phyloP scores from a whole-genome alignment of 2,329 filamentous ascomycete species.

The Diatrype stigma region DNA sequence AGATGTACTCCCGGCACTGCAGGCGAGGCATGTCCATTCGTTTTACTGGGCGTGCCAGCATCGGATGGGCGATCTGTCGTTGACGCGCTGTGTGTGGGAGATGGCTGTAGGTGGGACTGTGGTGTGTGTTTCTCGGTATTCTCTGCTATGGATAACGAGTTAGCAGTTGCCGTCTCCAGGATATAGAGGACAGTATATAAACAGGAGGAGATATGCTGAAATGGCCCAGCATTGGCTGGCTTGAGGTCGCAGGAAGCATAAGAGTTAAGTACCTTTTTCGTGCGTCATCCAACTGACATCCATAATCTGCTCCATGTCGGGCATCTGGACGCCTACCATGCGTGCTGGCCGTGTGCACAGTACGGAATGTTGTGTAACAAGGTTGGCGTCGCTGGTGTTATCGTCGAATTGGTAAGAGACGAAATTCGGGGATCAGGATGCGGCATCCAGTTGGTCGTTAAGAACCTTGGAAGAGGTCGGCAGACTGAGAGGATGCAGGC shows the following conservation, averaged over 20 bases:
- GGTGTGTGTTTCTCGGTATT: slow-evolving; percentile 17
- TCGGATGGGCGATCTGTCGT: slow-evolving; percentile 14
- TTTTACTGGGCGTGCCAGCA: slow-evolving; percentile 15
- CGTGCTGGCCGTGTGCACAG: no score
- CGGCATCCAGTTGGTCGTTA: no score
- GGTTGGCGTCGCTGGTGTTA: no score
- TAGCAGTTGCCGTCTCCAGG: slow-evolving; percentile 4
- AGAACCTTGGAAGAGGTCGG: no score
- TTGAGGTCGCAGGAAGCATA: neutral
- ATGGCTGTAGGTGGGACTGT: slow-evolving; percentile 17
- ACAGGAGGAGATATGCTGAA: neutral
- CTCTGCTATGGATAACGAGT: slow-evolving; percentile 15
- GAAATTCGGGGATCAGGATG: no score
- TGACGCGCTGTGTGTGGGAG: slow-evolving; percentile 14
- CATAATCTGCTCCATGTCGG: slow-evolving; percentile 72
- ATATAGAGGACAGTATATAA: neutral
- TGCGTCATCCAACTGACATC: slow-evolving; percentile 89
- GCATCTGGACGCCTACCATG: neutral
- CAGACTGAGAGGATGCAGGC: no score
- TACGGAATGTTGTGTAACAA: no score
- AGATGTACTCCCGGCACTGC: slow-evolving; percentile 12
- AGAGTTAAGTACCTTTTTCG: slow-evolving; percentile 65
- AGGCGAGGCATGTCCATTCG: slow-evolving; percentile 19
- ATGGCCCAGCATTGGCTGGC: no score
- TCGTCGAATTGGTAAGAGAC: no score